Base-by-base conservation (phyloP, 495 filamentous ascomycete species). In the Neurospora sp. region DNA sequence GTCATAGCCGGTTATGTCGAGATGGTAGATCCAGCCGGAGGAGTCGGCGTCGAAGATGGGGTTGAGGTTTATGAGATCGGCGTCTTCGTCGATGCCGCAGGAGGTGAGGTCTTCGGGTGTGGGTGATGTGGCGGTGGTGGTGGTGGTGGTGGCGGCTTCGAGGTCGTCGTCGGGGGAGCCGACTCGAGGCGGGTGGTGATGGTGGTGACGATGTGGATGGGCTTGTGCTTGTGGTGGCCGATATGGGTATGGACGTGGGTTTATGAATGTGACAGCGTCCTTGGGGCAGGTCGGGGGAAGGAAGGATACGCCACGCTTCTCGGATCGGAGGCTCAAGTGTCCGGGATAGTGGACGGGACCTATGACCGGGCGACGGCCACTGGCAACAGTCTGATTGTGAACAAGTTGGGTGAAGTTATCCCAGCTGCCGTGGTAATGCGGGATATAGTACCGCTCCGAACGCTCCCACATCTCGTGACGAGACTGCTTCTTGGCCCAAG, bases 31-130 rank as follows among this genome's bases (percentile, higher is more conserved):
- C 96, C 96, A 99, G 71, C 90, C 93, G 0, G 94, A 97, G 48
- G 89, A 87, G 22, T 92, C 89, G 0, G 94, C 90, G 80, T 99
- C 91, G 80, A 97, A 98, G 27, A 99, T 85, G 3, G 96, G 96
- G 79, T 97, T 98, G 81, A 99, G 90, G 4, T 93, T 94, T 74
- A 99, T 94, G 68, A 99, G 87, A 81, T 99, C 96, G 3, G 96
- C 95, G 48, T 94, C 91, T 82, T 98, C 96, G 71, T 88, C 92
- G 9, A 96, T 90, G 48, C 96, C 96, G 88, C 95, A 98, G 44
- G 84, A 76, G 71, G 90, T 89, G 72, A 88, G 85, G 75, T 93
- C 90, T 70, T 89, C 88, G 27, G 92, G 89, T 0, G 93, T 89
- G 79, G 98, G 90, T 80, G 97, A 97, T 22, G 98, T 85, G 2